These are phyloP conservation scores for Calonectria fujianensis DNA, from an alignment of 2,329 filamentous ascomycete genomes.

Conservation along the genomic window DNA sequence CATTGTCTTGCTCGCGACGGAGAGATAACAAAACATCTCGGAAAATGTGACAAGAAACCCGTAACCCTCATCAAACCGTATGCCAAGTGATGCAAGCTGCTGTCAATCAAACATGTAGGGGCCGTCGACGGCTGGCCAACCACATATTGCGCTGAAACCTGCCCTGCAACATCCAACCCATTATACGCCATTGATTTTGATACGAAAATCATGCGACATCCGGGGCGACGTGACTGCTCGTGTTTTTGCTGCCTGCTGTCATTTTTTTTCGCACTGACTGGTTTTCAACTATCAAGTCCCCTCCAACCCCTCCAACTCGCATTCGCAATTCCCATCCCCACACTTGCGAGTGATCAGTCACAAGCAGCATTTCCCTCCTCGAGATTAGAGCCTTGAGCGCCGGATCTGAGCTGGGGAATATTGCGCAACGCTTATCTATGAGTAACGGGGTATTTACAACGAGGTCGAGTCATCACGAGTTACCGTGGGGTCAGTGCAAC, in stretches of 20 bases:
- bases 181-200: neutral
- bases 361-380: neutral
- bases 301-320: neutral
- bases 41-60: neutral
- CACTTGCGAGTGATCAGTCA: neutral
- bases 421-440: neutral
- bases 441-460: neutral
- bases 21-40: neutral
- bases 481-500: neutral
- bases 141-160: neutral
- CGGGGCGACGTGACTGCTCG: neutral
- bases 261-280: neutral
- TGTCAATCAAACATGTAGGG: neutral
- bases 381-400: neutral
- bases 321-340: neutral
- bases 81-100: neutral
- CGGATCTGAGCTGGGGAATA: neutral
- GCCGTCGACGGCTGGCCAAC: slow-evolving; percentile 1
- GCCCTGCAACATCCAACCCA: neutral
- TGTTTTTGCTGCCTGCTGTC: neutral
- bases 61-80: neutral
- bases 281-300: neutral
- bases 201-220: neutral
- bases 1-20: slow-evolving; percentile 4
- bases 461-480: neutral